These are phyloP conservation scores for Silene vulgaris DNA, from an alignment of 179 eudicot genomes.

Conservation along the genomic window DNA sequence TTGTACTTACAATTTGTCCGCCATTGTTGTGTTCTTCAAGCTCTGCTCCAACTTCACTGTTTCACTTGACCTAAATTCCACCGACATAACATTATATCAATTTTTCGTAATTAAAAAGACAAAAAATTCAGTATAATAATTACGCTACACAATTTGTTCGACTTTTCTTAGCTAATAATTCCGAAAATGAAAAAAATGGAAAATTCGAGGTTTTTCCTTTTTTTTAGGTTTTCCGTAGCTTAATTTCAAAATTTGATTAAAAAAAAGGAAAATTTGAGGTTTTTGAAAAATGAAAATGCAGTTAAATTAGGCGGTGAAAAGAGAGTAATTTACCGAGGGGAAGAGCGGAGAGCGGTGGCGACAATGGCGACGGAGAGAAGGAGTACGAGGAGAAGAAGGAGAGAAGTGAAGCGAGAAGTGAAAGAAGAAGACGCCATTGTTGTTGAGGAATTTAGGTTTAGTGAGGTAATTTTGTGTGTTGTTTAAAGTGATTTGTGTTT, in stretches of 20 bases:
- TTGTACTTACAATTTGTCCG: constrained; percentile 14
- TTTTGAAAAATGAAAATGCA: background rate
- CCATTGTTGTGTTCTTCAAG: constrained; percentile 15
- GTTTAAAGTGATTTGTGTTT: background rate
- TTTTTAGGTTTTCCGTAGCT: too few relatives aligned
- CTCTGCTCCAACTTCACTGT: background rate
- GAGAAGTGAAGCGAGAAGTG: background rate
- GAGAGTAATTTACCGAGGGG: background rate
- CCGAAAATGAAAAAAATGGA: too few relatives aligned
- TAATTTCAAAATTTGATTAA: too few relatives aligned
- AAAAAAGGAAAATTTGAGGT: too few relatives aligned
- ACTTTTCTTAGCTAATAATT: too few relatives aligned
- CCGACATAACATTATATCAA: background rate
- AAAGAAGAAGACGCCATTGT: constrained; percentile 6
- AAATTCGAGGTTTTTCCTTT: too few relatives aligned
- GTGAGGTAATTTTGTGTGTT: background rate
- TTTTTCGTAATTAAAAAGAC: background rate
- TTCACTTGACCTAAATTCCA: background rate
- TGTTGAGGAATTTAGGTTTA: background rate
- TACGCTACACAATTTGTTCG: too few relatives aligned
- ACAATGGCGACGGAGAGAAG: background rate
- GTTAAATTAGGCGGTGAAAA: background rate
- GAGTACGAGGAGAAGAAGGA: background rate
- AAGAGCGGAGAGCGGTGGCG: background rate
- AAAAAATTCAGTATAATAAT: background rate